Evolutionary conservation across 192 early-diverging fungal species (phyloP).

Genomic region (Paraglomus occultum): DNA sequence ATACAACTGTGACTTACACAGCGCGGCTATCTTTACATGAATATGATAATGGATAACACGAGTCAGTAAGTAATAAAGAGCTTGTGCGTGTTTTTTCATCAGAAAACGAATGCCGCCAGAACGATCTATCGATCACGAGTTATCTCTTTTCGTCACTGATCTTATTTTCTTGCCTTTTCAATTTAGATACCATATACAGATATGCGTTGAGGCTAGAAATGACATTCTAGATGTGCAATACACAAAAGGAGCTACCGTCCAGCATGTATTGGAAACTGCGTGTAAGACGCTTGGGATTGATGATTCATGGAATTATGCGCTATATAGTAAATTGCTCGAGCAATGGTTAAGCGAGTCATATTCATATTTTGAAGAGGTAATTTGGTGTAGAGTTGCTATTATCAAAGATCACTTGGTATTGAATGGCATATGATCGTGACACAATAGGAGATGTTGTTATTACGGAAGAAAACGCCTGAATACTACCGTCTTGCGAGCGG

Average conservation of each 20-base stretch:
- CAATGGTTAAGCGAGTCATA: slow-evolving; percentile 27
- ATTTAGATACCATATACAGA: slow-evolving; percentile 14
- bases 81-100: no score
- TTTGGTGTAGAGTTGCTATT: background rate
- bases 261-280: slow-evolving; percentile 27
- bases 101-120: no score
- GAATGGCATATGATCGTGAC: background rate
- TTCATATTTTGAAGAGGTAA: background rate
- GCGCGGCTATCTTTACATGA: no score
- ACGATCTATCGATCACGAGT: no score
- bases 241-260: slow-evolving; percentile 29
- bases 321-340: slow-evolving; percentile 24
- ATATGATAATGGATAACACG: no score
- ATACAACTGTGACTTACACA: no score
- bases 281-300: slow-evolving; percentile 23
- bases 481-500: slow-evolving; percentile 19
- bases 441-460: slow-evolving; percentile 24
- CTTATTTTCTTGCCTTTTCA: no score
- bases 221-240: slow-evolving; percentile 20
- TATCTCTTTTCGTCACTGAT: no score
- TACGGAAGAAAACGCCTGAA: slow-evolving; percentile 31
- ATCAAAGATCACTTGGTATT: background rate
- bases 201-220: slow-evolving; percentile 23
- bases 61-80: no score
- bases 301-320: slow-evolving; percentile 30